A percentile compares a stretch with the other conserved stretches of the same genome.
phyloP scores from a whole-genome alignment of 208 protist species.

The Angomonas ambiguus region DNA sequence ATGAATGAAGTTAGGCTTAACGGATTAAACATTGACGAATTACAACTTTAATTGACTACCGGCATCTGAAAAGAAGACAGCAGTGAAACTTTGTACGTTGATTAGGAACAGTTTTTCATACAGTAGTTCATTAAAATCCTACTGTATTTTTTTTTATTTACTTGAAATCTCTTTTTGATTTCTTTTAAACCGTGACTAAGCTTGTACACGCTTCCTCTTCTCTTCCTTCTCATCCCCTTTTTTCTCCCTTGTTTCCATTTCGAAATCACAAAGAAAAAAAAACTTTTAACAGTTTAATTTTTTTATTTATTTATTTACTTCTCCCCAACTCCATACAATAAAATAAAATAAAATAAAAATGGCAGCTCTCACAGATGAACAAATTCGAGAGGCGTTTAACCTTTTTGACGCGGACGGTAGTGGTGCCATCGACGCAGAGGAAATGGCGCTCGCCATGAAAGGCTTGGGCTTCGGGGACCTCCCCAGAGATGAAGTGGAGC shows the following conservation, averaged over 20 bases:
- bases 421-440: constrained; percentile 90
- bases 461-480: constrained; percentile 93
- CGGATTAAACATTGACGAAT: background rate
- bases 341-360: constrained; percentile 35
- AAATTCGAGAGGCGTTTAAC: constrained; percentile 96
- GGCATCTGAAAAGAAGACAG: background rate
- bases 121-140: too few relatives aligned
- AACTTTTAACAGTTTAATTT: constrained; percentile 3
- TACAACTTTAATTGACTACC: background rate
- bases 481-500: constrained; percentile 91
- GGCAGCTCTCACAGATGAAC: constrained; percentile 88
- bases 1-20: background rate
- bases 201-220: background rate
- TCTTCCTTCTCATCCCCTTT: constrained; percentile 3
- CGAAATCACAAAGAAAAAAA: too few relatives aligned
- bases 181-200: too few relatives aligned
- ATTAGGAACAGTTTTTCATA: constrained; percentile 9
- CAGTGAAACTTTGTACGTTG: too few relatives aligned
- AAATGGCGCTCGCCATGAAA: constrained; percentile 95
- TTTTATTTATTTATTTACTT: constrained; percentile 3
- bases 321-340: background rate
- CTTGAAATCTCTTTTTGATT: too few relatives aligned
- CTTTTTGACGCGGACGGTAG: constrained; percentile 96
- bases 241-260: constrained; percentile 10
- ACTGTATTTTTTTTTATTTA: too few relatives aligned